A percentile compares a stretch with the other conserved stretches of the same genome.
These are phyloP conservation scores for Xylaria flabelliformis DNA, from an alignment of 495 filamentous ascomycete species.

Conservation along the genomic window DNA sequence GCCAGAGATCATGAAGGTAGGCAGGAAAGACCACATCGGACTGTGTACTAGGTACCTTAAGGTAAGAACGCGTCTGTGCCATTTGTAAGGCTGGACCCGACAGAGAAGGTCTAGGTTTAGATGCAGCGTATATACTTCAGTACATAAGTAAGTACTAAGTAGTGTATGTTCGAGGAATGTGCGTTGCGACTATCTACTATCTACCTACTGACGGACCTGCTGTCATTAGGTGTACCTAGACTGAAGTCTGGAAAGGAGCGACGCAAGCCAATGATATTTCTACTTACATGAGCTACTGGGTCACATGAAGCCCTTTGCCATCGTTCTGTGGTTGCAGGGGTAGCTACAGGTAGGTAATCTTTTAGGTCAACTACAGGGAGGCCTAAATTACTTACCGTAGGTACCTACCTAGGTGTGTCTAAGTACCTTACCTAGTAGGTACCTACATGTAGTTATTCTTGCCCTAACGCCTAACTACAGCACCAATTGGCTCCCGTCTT, in stretches of 20 bases:
- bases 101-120: not conserved
- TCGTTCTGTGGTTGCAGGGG: not conserved
- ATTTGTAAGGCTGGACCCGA: not conserved
- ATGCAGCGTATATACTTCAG: not conserved
- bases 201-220: not conserved
- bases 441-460: no score
- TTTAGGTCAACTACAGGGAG: not conserved
- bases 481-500: no score
- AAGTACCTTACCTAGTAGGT: no score
- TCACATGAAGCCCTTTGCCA: not conserved
- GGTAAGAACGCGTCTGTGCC: not conserved
- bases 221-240: not conserved
- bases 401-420: not conserved
- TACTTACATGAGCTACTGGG: no score
- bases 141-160: no score
- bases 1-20: not conserved
- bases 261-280: not conserved
- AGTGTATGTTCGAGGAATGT: not conserved
- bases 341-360: not conserved
- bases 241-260: not conserved
- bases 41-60: not conserved
- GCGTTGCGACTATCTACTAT: not conserved
- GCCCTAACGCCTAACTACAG: no score
- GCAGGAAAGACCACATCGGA: not conserved
- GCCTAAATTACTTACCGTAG: no score